phyloP scores from a whole-genome alignment of 805 yeast genomes.

The Saccharomycopsis schoenii region DNA sequence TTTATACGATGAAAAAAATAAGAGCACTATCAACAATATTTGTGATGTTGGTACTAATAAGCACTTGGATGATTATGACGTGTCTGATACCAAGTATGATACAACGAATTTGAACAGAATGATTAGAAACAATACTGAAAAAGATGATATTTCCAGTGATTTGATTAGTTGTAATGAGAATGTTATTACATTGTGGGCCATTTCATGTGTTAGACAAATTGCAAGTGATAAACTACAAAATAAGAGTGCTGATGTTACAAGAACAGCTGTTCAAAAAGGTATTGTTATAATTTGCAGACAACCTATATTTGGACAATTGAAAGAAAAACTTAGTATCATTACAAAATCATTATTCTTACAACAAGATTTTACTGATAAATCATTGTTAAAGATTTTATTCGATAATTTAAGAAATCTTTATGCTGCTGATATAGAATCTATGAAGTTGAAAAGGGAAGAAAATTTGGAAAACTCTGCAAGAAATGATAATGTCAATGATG shows the following conservation, averaged over 20 bases:
- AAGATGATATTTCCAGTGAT: neutral
- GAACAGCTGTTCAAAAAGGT: constrained; percentile 87
- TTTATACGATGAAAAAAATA: constrained; percentile 49
- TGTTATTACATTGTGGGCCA: constrained; percentile 78
- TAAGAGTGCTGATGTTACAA: constrained; percentile 54
- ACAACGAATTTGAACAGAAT: constrained; percentile 25
- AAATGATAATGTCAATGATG: constrained; percentile 24
- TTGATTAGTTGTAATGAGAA: constrained; percentile 20
- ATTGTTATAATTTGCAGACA: constrained; percentile 77
- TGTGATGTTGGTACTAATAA: constrained; percentile 19
- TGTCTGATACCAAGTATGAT: constrained; percentile 30
- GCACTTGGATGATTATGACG: constrained; percentile 21
- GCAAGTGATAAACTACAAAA: constrained; percentile 47
- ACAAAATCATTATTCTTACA: constrained; percentile 83
- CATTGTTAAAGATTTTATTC: constrained; percentile 57
- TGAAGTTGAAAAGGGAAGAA: neutral
- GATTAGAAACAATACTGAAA: neutral
- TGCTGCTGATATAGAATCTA: constrained; percentile 6
- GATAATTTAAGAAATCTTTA: constrained; percentile 48
- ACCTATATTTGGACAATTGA: constrained; percentile 82
- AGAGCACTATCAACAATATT: constrained; percentile 34
- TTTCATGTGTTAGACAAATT: constrained; percentile 85
- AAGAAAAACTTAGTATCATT: constrained; percentile 82
- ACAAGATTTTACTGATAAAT: constrained; percentile 60
- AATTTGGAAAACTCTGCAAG: constrained; percentile 15